Evolutionary conservation across 1,284 basidiomycete genomes (phyloP).

Genomic region (Abortiporus biennis): DNA sequence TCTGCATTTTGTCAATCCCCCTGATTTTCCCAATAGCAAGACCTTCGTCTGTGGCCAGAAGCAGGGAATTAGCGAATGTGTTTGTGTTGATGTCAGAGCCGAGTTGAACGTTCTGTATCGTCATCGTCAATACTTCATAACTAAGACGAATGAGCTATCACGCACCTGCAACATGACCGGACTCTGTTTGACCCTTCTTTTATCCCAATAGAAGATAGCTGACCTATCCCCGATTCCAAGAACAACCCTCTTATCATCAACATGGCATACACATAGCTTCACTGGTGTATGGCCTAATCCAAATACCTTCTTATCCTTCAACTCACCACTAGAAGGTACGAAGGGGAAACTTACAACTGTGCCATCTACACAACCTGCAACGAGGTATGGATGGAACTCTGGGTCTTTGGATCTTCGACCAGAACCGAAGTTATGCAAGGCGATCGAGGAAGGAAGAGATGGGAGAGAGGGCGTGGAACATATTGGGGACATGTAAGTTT

Average conservation of each 20-base stretch:
- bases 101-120: constrained; percentile 55
- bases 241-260: constrained; percentile 46
- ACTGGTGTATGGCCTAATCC: constrained; percentile 70
- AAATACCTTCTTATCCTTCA: constrained; percentile 53
- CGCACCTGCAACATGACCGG: constrained; percentile 71
- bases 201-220: constrained; percentile 62
- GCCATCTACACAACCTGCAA: constrained; percentile 81
- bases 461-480: constrained; percentile 42
- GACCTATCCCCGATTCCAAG: constrained; percentile 64
- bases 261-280: constrained; percentile 43
- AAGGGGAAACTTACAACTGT: constrained; percentile 58
- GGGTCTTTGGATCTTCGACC: constrained; percentile 26
- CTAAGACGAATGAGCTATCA: neutral
- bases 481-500: constrained; percentile 33
- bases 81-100: constrained; percentile 45
- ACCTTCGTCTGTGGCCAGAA: constrained; percentile 50
- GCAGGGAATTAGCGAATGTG: constrained; percentile 44
- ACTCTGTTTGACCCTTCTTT: constrained; percentile 59
- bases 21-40: constrained; percentile 61
- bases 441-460: constrained; percentile 63
- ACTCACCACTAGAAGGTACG: constrained; percentile 30
- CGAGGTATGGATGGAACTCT: constrained; percentile 47
- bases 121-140: no score
- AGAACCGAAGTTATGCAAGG: constrained; percentile 61
- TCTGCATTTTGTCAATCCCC: constrained; percentile 78